Base-by-base conservation (phyloP, 169 alveolate species). In the Plasmodium chabaudi region DNA sequence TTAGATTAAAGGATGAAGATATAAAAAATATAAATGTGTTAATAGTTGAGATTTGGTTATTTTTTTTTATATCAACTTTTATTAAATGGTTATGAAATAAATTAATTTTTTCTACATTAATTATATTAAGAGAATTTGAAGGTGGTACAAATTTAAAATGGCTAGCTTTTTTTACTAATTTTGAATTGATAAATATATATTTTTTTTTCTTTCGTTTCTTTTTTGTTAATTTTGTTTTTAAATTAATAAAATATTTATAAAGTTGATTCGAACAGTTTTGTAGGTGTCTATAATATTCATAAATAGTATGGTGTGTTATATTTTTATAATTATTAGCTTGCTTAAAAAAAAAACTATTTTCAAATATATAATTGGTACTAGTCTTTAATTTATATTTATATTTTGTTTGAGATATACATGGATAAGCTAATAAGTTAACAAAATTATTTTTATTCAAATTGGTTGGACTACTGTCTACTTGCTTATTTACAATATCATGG, bases 401-500 rank as follows among this genome's bases (percentile, higher is more conserved):
- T 17, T 46, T 64, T 17, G 88, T 77, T 77, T 77, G 88, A 6
- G 88, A 77, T 23, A 77, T 61, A 68, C 67, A 63, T 53, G 88
- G 88, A 44, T 63, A 77, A 55, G 53, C 25, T 34, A 77, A 57
- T 9, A 77, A 77, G 15, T 64, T n/a, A 15, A 49, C 19, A 56
- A 57, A 23, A 9, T 53, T 12, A 21, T 27, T 10, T 21, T 47
- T 72, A 10, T 60, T 23, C 12, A 44, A 17, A 27, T 51, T 60
- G 3, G 13, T 46, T 23, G 63, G 5, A 19, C 5, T 47, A 23
- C 9, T 21, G 21, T n/a, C 34, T 15, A 9, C 23, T 17, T 5
- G 23, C 12, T 23, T 27, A 13, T 51, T 49, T 19, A 7, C 47
- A 12, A 63, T 23, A 21, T 42, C 9, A 12, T 21, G 3, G 21